Base-by-base conservation (phyloP, 306 rosid genomes). In the Vachellia collinsii region DNA sequence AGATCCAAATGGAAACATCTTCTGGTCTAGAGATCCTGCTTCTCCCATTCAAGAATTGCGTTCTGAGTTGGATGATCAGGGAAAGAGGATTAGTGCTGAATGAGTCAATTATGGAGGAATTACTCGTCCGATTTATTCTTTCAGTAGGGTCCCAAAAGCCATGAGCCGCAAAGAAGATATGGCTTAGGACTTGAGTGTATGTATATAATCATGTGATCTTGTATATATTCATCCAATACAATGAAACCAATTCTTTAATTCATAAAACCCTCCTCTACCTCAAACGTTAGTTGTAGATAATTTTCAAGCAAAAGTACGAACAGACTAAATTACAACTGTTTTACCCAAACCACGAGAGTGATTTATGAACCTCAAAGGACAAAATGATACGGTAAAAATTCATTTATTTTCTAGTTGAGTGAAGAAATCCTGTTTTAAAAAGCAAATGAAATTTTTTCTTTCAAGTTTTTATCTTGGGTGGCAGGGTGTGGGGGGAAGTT, bases 1-100 rank as follows among this genome's bases (percentile, higher is more conserved):
- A 12, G 99, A 96, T 86, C 58, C 48, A 17, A 74, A 43, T 20
- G 99, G 98, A 81, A 96, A 93, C 85, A 14, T 85, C 8, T 38
- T 90, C 72, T 67, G 89, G 76, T 90, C 91, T 54, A 90, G 89
- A 81, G 86, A 89, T 77, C 97, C 86, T 41, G 86, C 86, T 75
- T 85, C 77, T 70, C 84, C 92, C 51, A 69, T 80, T 66, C 84
- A 93, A 77, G 84, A 84, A 83, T 77, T 86, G 85, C 88, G 76
- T 20, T 51, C 70, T 46, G 69, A 68, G 81, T 76, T 83, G 9
- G 86, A 80, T 44, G 75, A 76, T 87, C 58, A 77, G 23, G 85
- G 76, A 69, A 66, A 83, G 37, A 78, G 77, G 11, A 17, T 86
- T 38, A 81, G 48, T 17, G 76, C 73, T 75, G 51, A 74, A 74